Evolutionary conservation across 2,329 filamentous ascomycete species (phyloP).

Genomic region (Elsinoe australis): DNA sequence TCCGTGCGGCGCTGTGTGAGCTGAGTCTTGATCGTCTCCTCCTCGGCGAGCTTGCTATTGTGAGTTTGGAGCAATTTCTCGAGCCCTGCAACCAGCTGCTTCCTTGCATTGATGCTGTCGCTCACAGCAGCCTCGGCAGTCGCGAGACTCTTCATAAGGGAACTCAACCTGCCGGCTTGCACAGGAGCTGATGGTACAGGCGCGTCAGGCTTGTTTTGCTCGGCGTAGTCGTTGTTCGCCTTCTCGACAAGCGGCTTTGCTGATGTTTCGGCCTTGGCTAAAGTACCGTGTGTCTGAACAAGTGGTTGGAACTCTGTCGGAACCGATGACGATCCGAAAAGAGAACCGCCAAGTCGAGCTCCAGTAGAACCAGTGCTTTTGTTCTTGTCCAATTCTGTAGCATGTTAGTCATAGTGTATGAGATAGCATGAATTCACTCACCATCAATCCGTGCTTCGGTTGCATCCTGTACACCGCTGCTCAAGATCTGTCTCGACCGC

Average conservation of each 20-base stretch:
- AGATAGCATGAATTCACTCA: constrained; percentile 35
- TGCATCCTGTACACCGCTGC: constrained; percentile 66
- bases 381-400: constrained; percentile 47
- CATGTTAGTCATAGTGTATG: constrained; percentile 21
- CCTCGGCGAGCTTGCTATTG: constrained; percentile 58
- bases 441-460: constrained; percentile 74
- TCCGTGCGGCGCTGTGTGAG: constrained; percentile 59
- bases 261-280: constrained; percentile 64
- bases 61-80: constrained; percentile 75
- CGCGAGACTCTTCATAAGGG: constrained; percentile 80
- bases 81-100: constrained; percentile 66
- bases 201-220: constrained; percentile 64
- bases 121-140: constrained; percentile 82
- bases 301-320: constrained; percentile 72
- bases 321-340: constrained; percentile 57
- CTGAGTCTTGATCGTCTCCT: constrained; percentile 59
- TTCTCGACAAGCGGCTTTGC: constrained; percentile 59
- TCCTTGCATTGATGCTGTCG: constrained; percentile 79
- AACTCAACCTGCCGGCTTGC: constrained; percentile 80
- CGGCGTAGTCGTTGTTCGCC: constrained; percentile 76
- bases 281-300: constrained; percentile 63
- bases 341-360: constrained; percentile 51
- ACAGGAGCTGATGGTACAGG: constrained; percentile 74
- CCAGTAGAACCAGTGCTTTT: constrained; percentile 20
- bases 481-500: constrained; percentile 80